Conservation (phyloP, 768 basidiomycete species). For the Termitomyces sp. region DNA sequence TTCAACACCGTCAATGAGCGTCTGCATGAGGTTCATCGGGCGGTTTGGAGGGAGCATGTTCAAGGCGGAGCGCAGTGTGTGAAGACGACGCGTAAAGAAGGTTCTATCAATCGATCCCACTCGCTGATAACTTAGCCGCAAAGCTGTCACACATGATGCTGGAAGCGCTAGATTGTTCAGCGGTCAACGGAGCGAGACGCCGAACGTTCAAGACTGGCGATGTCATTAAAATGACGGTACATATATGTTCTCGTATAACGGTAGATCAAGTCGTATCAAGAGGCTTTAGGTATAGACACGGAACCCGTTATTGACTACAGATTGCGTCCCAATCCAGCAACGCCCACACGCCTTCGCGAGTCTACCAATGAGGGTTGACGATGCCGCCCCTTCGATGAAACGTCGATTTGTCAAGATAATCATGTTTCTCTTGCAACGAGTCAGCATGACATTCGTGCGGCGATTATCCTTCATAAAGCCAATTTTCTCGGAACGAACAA, state of each 20-base stretch:
- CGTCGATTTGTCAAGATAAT: conserved; percentile 53
- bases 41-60: conserved; percentile 18
- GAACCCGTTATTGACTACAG: conserved; percentile 13
- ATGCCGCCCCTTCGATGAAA: conserved; percentile 45
- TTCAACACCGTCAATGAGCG: conserved; percentile 29
- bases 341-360: conserved; percentile 22
- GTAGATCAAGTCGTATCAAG: background rate
- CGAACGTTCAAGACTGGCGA: background rate
- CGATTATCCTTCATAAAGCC: conserved; percentile 61
- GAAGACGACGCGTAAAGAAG: background rate
- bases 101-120: background rate
- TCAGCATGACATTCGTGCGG: conserved; percentile 78
- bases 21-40: conserved; percentile 24
- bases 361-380: conserved; percentile 30
- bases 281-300: conserved; percentile 5
- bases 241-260: background rate
- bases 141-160: background rate
- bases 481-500: conserved; percentile 59
- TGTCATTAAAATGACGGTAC: background rate
- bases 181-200: background rate
- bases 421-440: conserved; percentile 69
- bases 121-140: background rate
- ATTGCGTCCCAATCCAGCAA: conserved; percentile 19
- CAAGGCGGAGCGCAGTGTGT: background rate
- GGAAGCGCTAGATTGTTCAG: too few species aligned